Evolutionary conservation across 2,329 filamentous ascomycete species (phyloP), one percentile per base, ranked within the genome.

Genomic region (Exophiala sideris): DNA sequence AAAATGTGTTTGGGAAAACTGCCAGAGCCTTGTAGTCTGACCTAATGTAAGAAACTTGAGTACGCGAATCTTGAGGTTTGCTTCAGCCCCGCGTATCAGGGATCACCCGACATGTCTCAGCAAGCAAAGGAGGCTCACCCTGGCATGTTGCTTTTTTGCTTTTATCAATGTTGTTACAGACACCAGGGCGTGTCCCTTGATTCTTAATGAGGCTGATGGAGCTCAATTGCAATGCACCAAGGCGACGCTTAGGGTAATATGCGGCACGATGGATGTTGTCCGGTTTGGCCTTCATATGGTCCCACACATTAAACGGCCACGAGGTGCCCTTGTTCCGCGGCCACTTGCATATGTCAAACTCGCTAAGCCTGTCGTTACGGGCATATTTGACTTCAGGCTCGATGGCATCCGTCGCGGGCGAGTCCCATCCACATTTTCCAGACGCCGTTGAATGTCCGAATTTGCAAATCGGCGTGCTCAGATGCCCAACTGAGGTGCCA

Each of bases 321-420:
- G 57, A 57, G 57, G 54, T 39, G 54, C 57, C 57, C 57, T 53
- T 54, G 57, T 48, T 44, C 29, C 10, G 14, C 57, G 57, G 57
- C 33, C 38, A 42, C 51, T 32, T 50, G 51, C 57, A 57, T 57
- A 48, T 52, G 57, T 60, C 57, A 60, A 60, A 60, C 57, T 57
- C 48, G 45, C 57, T 55, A 60, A 50, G 44, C 44, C 40, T 45
- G 51, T 56, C 51, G 48, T 51, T 57, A 52, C 42, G 49, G 42
- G 20, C 57, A 56, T 54, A 59, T 59, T 59, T 57, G 57, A 54
- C 57, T 55, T 57, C 54, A 59, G 57, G 54, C 57, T 59, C 52
- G 50, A 52, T 44, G 41, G 45, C 52, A 52, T 44, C 52, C 50
- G 53, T 50, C 32, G 48, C 45, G 45, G 48, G 46, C 57, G 54